phyloP scores from a whole-genome alignment of 805 yeast genomes.

The Zygosaccharomyces pseudorouxii region DNA sequence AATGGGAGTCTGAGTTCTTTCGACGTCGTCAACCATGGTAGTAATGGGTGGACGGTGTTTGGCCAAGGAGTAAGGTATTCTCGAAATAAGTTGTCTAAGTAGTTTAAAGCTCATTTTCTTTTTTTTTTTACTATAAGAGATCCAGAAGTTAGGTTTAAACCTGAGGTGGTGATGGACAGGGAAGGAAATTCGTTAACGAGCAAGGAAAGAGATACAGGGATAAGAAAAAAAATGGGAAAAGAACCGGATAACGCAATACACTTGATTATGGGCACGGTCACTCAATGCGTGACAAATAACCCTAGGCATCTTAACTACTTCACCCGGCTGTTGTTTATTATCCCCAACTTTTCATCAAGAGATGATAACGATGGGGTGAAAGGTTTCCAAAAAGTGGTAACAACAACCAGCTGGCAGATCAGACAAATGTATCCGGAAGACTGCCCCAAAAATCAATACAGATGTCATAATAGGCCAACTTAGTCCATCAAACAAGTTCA shows the following conservation, averaged over 20 bases:
- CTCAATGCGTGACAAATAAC: neutral
- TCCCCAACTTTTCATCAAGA: neutral
- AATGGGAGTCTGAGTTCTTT: constrained; percentile 30
- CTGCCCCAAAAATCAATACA: constrained; percentile 1
- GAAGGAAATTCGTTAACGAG: neutral
- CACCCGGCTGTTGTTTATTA: neutral
- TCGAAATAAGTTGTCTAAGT: neutral
- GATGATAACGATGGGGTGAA: neutral
- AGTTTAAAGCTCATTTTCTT: constrained; percentile 1
- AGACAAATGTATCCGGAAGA: neutral
- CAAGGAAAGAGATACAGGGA: neutral
- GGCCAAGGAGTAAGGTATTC: neutral
- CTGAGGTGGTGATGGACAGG: neutral
- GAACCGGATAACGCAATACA: neutral
- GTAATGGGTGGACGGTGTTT: neutral
- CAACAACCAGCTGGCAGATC: neutral
- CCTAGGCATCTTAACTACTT: neutral
- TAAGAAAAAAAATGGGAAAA: neutral
- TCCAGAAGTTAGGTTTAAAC: neutral
- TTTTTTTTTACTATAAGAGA: neutral
- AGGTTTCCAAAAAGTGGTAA: constrained; percentile 4
- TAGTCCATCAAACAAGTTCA: neutral
- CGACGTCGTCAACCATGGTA: constrained; percentile 20
- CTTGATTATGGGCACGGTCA: neutral
- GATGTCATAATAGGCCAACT: neutral